These are phyloP conservation scores for Guadua angustifolia DNA, from an alignment of 176 grass and related monocot genomes.

Conservation along the genomic window DNA sequence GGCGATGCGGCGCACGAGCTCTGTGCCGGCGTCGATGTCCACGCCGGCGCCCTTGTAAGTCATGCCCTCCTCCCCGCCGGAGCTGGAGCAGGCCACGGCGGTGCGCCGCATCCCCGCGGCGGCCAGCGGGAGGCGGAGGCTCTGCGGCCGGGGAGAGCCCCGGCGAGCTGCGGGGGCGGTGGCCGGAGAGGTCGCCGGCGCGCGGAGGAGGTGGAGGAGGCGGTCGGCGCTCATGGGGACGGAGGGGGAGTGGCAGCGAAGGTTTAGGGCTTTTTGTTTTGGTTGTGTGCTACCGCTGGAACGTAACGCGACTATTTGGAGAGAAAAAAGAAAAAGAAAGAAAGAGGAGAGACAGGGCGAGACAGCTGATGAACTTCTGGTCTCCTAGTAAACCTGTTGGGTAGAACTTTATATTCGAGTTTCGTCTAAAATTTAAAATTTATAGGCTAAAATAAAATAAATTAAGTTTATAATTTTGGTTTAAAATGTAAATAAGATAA, in stretches of 20 bases:
- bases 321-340: too few relatives aligned
- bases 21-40: conserved; percentile 84
- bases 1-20: conserved; percentile 80
- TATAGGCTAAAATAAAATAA: too few relatives aligned
- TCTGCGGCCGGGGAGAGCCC: background rate
- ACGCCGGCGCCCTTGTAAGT: conserved; percentile 87
- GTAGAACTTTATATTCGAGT: too few relatives aligned
- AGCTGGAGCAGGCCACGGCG: conserved; percentile 44
- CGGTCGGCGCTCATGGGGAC: conserved; percentile 54
- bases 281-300: background rate
- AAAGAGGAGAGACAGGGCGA: too few relatives aligned
- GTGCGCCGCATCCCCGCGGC: conserved; percentile 18
- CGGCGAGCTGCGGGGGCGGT: background rate
- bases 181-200: conserved; percentile 1
- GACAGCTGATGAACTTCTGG: too few relatives aligned
- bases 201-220: conserved; percentile 45
- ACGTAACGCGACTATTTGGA: too few relatives aligned
- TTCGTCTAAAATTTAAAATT: too few relatives aligned
- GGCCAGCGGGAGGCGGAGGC: background rate
- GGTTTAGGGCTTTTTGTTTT: conserved; percentile 19
- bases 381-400: too few relatives aligned
- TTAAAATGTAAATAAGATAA: too few relatives aligned
- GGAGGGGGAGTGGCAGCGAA: background rate
- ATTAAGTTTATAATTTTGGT: too few relatives aligned
- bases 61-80: conserved; percentile 31